Evolutionary conservation across 2,329 filamentous ascomycete genomes (phyloP), one percentile per base, ranked within the genome.

Genomic region (Emergomyces africanus): DNA sequence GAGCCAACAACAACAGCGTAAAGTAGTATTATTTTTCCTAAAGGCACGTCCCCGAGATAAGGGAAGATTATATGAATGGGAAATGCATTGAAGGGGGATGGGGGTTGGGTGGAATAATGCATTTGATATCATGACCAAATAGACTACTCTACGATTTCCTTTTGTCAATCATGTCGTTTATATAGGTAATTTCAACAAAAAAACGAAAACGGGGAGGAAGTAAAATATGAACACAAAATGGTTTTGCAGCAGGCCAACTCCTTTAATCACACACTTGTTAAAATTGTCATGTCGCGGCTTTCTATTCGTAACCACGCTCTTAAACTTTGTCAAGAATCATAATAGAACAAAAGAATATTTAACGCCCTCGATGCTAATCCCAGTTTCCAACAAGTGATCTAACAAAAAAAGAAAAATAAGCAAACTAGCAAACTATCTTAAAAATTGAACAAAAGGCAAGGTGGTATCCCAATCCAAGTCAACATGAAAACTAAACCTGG

Each of bases 1-100:
- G 75, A 79, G 54, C 56, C 46, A 48, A 33, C 48, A 53, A 33
- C 48, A 53, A 46, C 60, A 12, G 23, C 42, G 30, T 57, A 57
- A 50, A 39, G 25, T 37, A 39, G 23, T 15, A 33, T 30, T 48
- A 15, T 14, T 30, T 23, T 20, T 30, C 44, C 39, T 5, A 33
- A 46, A 20, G 39, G 25, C 30, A 28, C 15, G 33, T 50, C 30
- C 5, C 42, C 28, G 42, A 49, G 6, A 20, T n/a, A 33, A 33
- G 46, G 14, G 46, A 35, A 8, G 42, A 49, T 37, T 23, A 50
- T 35, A 57, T 57, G 55, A 57, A 23, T 39, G 55, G 55, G 54
- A 46, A 33, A 44, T 55, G 54, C 39, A 44, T 55, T 44, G n/a
- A 44, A 28, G 37, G 39, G 30, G 30, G 30, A 6, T 30, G 30